phyloP scores from a whole-genome alignment of 345 rosid species.

The Syzygium aqueum region DNA sequence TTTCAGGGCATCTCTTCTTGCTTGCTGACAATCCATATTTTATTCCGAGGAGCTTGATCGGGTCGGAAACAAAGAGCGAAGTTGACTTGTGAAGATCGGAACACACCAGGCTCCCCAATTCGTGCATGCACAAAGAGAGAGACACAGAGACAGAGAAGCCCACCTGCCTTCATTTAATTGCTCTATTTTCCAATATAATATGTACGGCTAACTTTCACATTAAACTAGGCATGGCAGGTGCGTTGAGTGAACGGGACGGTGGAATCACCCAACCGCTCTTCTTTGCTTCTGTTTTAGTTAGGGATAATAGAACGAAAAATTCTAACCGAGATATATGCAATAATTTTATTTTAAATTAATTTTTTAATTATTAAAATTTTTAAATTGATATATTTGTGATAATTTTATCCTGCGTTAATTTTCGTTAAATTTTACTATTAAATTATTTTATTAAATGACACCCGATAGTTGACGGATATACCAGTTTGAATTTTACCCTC shows the following conservation, averaged over 20 bases:
- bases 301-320: rapidly evolving
- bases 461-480: too few relatives aligned
- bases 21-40: background rate
- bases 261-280: background rate
- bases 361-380: too few relatives aligned
- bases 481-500: too few relatives aligned
- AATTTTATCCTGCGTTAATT: too few relatives aligned
- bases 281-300: background rate
- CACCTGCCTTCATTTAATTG: background rate
- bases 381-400: too few relatives aligned
- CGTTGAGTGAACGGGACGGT: background rate
- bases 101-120: background rate
- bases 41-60: background rate
- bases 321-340: rapidly evolving
- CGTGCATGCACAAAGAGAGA: background rate
- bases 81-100: background rate
- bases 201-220: background rate
- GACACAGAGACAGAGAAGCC: background rate
- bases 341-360: too few relatives aligned
- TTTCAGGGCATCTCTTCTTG: background rate
- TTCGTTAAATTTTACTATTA: too few relatives aligned
- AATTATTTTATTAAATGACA: too few relatives aligned
- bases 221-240: background rate
- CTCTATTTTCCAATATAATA: background rate
- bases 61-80: background rate